These are phyloP conservation scores for Rehmannia glutinosa DNA, from an alignment of 257 asterid genomes.

Conservation along the genomic window DNA sequence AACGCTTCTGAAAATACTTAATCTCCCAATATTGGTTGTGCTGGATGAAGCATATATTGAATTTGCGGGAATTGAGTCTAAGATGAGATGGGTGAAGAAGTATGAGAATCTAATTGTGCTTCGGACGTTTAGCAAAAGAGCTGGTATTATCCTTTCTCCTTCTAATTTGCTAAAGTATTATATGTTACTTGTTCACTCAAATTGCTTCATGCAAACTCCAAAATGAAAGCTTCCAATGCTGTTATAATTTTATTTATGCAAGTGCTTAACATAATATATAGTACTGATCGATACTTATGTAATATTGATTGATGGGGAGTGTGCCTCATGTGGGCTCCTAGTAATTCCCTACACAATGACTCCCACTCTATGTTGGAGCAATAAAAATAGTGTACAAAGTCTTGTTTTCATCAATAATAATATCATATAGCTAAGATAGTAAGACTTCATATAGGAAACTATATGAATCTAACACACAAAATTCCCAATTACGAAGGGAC, in stretches of 20 bases:
- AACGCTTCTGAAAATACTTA: constrained; percentile 60
- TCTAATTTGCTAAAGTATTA: not conserved
- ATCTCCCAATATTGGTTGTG: constrained; percentile 78
- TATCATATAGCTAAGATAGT: not conserved
- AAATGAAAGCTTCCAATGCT: not conserved
- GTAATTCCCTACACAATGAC: not conserved
- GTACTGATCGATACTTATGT: too few species aligned
- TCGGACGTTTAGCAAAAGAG: constrained; percentile 97
- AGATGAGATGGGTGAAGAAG: constrained; percentile 97
- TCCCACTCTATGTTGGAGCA: not conserved
- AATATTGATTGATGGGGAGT: not conserved
- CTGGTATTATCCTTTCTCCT: constrained; percentile 48
- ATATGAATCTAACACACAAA: too few species aligned
- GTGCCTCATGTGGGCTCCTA: not conserved
- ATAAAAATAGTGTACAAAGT: not conserved
- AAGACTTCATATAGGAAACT: too few species aligned
- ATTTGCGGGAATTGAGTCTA: constrained; percentile 80
- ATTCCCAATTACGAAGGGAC: not conserved
- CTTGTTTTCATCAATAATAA: not conserved
- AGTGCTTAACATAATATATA: too few species aligned
- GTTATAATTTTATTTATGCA: not conserved
- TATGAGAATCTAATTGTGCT: constrained; percentile 91
- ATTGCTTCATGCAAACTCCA: not conserved
- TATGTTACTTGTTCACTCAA: not conserved
- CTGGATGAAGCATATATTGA: constrained; percentile 97